Evolutionary conservation across 768 basidiomycete genomes (phyloP), one percentile per base, ranked within the genome.

Genomic region (Rhizopogon salebrosus): DNA sequence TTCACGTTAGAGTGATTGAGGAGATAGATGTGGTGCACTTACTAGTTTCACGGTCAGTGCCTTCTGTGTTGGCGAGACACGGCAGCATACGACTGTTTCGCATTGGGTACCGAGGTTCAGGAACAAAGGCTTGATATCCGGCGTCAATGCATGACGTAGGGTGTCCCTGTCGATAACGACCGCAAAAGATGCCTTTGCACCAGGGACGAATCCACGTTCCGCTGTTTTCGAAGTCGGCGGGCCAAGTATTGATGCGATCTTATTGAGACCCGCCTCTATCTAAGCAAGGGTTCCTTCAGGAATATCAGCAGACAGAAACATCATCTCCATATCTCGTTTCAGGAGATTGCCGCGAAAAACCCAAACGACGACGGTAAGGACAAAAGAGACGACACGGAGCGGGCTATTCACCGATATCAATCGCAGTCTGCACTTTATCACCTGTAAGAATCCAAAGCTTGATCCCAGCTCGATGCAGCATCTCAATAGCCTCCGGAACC

Each of bases 391-490:
- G n/a, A n/a, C n/a, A n/a, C n/a, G n/a, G n/a, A n/a, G n/a, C n/a
- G n/a, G n/a, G n/a, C n/a, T 6, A 43, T 40, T 22, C 51, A 77
- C 80, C 95, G 57, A 99, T 98, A 67, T 98, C 95, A 64, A 99
- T 98, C 13, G 95, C 95, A 1, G 95, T 99, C 68, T 98, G 95
- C 1, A 98, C 77, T 70, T 99, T 99, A 72, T 99, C 95, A 24
- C 95, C 94, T 34, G 95, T 98, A 45, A 98, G 72, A 67, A 98
- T 95, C 95, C 95, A 99, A 2, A 99, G 69, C 71, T 98, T 99
- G 74, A 99, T 97, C 11, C 95, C 95, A 2, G 95, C 95, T 26
- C 80, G 75, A 62, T 97, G 93, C 16, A 99, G 75, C 51, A 79
- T 86, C 59, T 92, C 93, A 58, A 99, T 98, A 2, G 95, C 89